Conservation (phyloP, 352 stramenopile genomes). For the Pythium apleroticum region DNA sequence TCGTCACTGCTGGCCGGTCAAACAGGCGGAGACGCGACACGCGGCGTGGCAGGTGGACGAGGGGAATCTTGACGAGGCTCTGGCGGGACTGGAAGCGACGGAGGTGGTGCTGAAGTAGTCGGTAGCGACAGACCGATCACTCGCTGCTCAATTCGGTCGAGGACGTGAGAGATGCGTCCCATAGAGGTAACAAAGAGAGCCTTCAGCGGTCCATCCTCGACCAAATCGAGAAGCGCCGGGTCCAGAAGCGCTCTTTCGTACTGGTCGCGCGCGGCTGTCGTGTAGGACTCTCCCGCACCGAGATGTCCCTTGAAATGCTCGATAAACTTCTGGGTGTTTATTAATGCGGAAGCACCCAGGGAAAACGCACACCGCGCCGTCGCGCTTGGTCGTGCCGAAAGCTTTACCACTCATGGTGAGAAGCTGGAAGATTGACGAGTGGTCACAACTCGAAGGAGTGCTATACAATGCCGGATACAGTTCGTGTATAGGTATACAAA, state of each 20-base stretch:
- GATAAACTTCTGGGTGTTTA: slow-evolving; percentile 8
- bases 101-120: no score
- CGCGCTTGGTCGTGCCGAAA: background rate
- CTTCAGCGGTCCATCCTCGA: background rate
- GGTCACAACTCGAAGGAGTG: no score
- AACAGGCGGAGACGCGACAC: no score
- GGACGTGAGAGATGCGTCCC: background rate
- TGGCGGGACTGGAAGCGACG: no score
- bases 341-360: slow-evolving; percentile 6
- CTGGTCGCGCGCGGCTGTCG: background rate
- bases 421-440: background rate
- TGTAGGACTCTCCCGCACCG: background rate
- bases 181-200: background rate
- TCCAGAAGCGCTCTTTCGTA: background rate
- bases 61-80: no score
- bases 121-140: no score
- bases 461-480: background rate
- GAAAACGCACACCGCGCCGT: background rate
- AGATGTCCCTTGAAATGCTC: background rate
- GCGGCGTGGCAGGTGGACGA: no score
- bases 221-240: slow-evolving; percentile 5
- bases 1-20: no score
- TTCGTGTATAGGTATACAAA: background rate
- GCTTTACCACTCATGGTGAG: background rate
- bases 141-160: slow-evolving; percentile 4